Conservation (phyloP, 441 rosid species). For the Erodium moschatum region DNA sequence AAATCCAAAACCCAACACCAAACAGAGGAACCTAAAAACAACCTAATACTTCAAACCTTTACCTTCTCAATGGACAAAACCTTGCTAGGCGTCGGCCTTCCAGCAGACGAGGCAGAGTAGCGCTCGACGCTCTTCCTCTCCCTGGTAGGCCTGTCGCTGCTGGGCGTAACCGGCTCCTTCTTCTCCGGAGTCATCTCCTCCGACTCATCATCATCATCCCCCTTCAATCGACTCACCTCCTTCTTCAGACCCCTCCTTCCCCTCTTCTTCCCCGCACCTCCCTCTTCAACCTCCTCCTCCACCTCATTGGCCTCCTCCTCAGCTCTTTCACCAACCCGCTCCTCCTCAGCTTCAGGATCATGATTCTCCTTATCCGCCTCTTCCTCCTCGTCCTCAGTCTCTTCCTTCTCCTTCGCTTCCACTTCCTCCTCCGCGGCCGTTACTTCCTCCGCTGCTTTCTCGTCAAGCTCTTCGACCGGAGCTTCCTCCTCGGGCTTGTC, state of each 20-base stretch:
- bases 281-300: constrained; percentile 16
- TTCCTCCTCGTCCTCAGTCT: background rate
- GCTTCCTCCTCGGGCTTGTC: constrained; percentile 31
- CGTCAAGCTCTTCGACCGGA: too few species aligned
- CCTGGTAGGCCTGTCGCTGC: constrained; percentile 69
- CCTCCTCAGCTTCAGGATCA: constrained; percentile 13
- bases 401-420: constrained; percentile 13
- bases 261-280: background rate
- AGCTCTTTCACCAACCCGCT: too few species aligned
- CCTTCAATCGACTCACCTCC: constrained; percentile 20
- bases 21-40: background rate
- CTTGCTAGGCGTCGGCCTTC: constrained; percentile 46
- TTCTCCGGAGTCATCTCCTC: constrained; percentile 21
- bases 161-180: constrained; percentile 43
- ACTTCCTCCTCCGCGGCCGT: constrained; percentile 12
- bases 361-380: constrained; percentile 2
- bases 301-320: constrained; percentile 15
- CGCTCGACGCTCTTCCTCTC: constrained; percentile 88
- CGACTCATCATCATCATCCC: constrained; percentile 24
- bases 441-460: constrained; percentile 8
- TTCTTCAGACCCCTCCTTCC: constrained; percentile 27
- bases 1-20: background rate
- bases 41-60: background rate
- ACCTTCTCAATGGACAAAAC: constrained; percentile 70
- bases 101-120: constrained; percentile 50